phyloP scores from a whole-genome alignment of 225 moss, liverwort and hornwort genomes.

The Anthoceros angustus region DNA sequence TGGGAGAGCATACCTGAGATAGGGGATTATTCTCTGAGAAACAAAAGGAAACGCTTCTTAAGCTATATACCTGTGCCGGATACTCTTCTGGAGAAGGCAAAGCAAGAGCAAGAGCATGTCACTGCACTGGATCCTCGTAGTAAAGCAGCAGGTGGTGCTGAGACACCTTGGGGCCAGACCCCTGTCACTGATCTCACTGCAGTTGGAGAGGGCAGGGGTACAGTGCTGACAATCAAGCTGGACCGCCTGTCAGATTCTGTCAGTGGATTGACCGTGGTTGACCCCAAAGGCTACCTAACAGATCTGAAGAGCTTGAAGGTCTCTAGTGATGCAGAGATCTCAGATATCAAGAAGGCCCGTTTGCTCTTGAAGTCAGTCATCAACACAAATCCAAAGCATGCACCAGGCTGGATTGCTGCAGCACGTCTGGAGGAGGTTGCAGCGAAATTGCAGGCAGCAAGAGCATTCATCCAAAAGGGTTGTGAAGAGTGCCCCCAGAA shows the following conservation, averaged over 20 bases:
- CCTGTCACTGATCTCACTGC: slow-evolving; percentile 94
- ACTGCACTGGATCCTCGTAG: slow-evolving; percentile 81
- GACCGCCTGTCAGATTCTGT: slow-evolving; percentile 86
- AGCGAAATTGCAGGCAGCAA: slow-evolving; percentile 68
- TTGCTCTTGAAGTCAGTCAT: slow-evolving; percentile 72
- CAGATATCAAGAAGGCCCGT: slow-evolving; percentile 88
- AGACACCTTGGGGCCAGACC: slow-evolving; percentile 84
- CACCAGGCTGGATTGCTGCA: slow-evolving; percentile 84
- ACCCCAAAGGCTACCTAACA: slow-evolving; percentile 86
- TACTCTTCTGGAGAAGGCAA: slow-evolving; percentile 78
- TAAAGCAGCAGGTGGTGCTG: slow-evolving; percentile 61
- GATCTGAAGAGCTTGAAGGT: slow-evolving; percentile 97
- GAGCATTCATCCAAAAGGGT: slow-evolving; percentile 73
- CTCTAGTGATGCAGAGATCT: slow-evolving; percentile 84
- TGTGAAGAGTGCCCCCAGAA: slow-evolving; percentile 86
- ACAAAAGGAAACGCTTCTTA: slow-evolving; percentile 83
- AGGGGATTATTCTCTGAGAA: slow-evolving; percentile 69
- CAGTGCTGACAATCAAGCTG: slow-evolving; percentile 60
- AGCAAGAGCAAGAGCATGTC: slow-evolving; percentile 86
- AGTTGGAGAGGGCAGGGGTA: slow-evolving; percentile 86
- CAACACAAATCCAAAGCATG: slow-evolving; percentile 91
- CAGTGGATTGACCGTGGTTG: slow-evolving; percentile 71
- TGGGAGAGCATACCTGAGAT: slow-evolving; percentile 95
- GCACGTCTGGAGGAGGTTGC: slow-evolving; percentile 90
- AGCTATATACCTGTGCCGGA: slow-evolving; percentile 87